Conservation (phyloP, 768 basidiomycete genomes). For the Pseudohyphozyma bogoriensis region DNA sequence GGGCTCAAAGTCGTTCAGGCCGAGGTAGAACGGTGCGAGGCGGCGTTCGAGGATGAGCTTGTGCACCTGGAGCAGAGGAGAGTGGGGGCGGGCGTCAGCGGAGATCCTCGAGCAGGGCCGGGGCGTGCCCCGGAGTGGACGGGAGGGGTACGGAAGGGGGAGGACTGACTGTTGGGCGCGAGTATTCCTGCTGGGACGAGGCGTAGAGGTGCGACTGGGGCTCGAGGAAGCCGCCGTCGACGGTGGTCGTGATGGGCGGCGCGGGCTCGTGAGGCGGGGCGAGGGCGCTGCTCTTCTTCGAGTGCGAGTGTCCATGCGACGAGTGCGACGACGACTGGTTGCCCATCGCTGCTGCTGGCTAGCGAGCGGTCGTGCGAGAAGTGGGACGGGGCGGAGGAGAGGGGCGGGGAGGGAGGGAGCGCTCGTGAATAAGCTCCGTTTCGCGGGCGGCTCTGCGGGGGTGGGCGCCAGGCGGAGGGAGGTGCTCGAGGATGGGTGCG, state of each 20-base stretch:
- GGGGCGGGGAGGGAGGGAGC: no score
- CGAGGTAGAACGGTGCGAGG: slow-evolving; percentile 91
- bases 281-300: background rate
- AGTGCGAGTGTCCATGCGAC: no score
- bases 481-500: no score
- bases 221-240: slow-evolving; percentile 18
- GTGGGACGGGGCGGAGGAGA: no score
- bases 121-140: background rate
- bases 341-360: no score
- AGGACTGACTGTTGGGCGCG: slow-evolving; percentile 10
- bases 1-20: slow-evolving; percentile 83
- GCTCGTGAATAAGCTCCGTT: no score
- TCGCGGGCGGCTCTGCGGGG: no score
- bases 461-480: no score
- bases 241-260: background rate
- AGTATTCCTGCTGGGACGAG: slow-evolving; percentile 15
- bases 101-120: no score
- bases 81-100: slow-evolving; percentile 50
- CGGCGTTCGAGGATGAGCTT: slow-evolving; percentile 77
- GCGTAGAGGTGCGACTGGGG: slow-evolving; percentile 22
- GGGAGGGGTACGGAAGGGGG: background rate
- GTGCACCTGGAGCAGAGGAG: slow-evolving; percentile 46
- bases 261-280: background rate
- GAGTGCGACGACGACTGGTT: background rate
- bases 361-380: no score